Evolutionary conservation across 148 eudicot species (phyloP).

Genomic region (Camellia granthamiana): DNA sequence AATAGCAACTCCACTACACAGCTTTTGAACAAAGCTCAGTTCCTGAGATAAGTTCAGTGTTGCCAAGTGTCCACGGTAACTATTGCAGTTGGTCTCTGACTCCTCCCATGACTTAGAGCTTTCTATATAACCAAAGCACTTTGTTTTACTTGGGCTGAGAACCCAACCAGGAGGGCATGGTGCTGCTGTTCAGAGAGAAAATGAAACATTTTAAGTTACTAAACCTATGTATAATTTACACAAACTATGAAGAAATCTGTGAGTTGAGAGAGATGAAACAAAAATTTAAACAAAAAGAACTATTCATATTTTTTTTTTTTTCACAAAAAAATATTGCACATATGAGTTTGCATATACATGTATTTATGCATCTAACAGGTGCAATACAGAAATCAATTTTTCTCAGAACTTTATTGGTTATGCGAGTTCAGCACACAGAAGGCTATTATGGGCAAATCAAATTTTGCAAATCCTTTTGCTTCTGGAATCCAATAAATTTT

Average conservation of each 20-base stretch:
- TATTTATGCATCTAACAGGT: too few species aligned
- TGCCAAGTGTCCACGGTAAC: conserved; percentile 56
- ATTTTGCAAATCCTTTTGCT: too few species aligned
- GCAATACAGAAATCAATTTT: too few species aligned
- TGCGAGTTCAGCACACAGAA: too few species aligned
- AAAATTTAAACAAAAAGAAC: background rate
- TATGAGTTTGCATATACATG: background rate
- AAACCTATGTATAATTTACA: background rate
- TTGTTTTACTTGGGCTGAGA: conserved; percentile 38
- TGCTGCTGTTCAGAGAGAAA: conserved; percentile 27
- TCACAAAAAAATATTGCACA: background rate
- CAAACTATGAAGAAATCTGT: background rate
- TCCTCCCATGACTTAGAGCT: conserved; percentile 53
- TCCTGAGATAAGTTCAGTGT: conserved; percentile 52
- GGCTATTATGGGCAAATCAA: too few species aligned
- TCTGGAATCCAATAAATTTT: too few species aligned
- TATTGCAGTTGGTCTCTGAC: conserved; percentile 51
- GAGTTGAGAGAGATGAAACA: background rate
- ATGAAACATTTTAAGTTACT: background rate
- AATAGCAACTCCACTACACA: conserved; percentile 42
- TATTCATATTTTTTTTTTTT: background rate
- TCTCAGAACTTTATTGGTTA: too few species aligned
- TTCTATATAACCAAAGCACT: conserved; percentile 41
- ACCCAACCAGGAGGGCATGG: conserved; percentile 57
- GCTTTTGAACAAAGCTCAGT: conserved; percentile 42